Evolutionary conservation across 2,329 filamentous ascomycete species (phyloP).

Genomic region (Elsinoe perseae): DNA sequence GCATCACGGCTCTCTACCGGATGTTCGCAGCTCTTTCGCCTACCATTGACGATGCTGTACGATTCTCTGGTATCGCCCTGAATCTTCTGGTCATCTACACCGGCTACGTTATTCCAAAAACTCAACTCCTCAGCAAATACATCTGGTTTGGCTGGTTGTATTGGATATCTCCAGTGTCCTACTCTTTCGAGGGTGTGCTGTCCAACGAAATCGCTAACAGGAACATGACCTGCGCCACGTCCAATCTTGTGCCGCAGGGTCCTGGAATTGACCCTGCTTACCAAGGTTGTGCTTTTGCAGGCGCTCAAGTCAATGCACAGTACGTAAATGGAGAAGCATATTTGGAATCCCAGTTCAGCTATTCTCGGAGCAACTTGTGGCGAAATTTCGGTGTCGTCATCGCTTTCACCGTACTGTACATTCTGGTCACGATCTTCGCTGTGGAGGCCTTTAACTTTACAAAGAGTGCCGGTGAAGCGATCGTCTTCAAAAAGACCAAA

Average conservation of each 20-base stretch:
- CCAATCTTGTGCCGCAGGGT: constrained; percentile 54
- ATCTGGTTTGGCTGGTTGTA: constrained; percentile 61
- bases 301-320: constrained; percentile 46
- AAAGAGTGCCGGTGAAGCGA: constrained; percentile 55
- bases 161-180: constrained; percentile 44
- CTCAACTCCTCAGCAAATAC: constrained; percentile 49
- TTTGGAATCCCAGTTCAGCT: constrained; percentile 48
- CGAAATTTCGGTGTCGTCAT: constrained; percentile 73
- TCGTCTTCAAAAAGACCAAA: constrained; percentile 64
- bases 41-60: constrained; percentile 58
- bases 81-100: constrained; percentile 58
- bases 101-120: constrained; percentile 61
- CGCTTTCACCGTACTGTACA: constrained; percentile 66
- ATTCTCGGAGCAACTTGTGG: constrained; percentile 52
- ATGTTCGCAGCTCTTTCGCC: constrained; percentile 58
- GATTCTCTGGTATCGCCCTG: constrained; percentile 55
- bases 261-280: constrained; percentile 47
- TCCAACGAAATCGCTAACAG: constrained; percentile 56
- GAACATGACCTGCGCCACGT: constrained; percentile 51
- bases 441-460: constrained; percentile 61
- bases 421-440: constrained; percentile 61
- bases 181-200: constrained; percentile 60
- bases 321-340: constrained; percentile 50
- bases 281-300: constrained; percentile 56
- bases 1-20: constrained; percentile 56